Base-by-base conservation (phyloP, 306 rosid genomes). In the Quercus glauca region DNA sequence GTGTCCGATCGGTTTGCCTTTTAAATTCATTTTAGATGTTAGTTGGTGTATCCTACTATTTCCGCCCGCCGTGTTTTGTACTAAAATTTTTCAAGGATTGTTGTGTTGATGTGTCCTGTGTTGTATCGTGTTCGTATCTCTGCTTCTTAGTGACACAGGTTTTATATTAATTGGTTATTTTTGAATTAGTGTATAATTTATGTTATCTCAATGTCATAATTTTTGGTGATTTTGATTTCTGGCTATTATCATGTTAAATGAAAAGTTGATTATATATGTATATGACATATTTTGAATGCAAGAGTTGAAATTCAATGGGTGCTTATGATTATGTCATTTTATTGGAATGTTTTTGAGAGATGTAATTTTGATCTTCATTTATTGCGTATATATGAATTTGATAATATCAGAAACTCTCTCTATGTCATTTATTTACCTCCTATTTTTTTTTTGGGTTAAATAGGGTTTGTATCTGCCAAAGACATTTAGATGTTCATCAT, bases 401-500 rank as follows among this genome's bases (percentile, higher is more conserved):
- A 29, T 55, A 31, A 4, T 20, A 52, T 67, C 3, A 11, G 41
- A 64, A 25, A 28, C 49, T 19, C 5, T 19, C 5, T 4, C 3
- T 29, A 8, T 3, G 14, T 49, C 15, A 13, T 55, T n/a, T 4
- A 3, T 63, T 29, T 13, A 3, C 23, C 60, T 15, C n/a, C n/a
- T n/a, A n/a, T 3, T 33, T 35, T 4, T 19, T 14, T 52, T 52
- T 19, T 20, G 4, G 14, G 10, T 73, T 45, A 23, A 59, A 10
- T 53, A 8, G 14, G n/a, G 20, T 56, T 45, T 14, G n/a, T 18
- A 64, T 5, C 5, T 5, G 33, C 19, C 43, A 45, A 10, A 18
- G 58, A 57, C 13, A 56, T 25, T 14, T 70, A 70, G 69, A 69
- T 69, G 76, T 59, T 81, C 55, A 28, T 73, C 65, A 37, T 77